phyloP scores from a whole-genome alignment of 2,329 filamentous ascomycete genomes.

The Xylariomycetidae sp. region DNA sequence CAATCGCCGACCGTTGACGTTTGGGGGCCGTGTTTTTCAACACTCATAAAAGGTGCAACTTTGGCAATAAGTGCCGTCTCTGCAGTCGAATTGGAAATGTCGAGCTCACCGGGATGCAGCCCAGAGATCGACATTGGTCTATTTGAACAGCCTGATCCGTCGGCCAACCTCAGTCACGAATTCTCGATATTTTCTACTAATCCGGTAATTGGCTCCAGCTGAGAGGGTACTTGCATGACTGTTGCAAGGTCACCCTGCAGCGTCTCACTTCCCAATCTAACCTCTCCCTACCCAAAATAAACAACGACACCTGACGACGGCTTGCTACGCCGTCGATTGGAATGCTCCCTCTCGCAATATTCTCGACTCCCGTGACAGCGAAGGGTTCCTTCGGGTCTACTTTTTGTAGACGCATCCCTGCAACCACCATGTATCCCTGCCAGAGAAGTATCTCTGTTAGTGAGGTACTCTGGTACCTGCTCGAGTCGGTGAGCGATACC shows the following conservation, averaged over 20 bases:
- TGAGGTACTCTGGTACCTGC: too few species aligned
- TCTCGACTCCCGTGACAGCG: neutral
- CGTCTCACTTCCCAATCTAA: conserved; percentile 6
- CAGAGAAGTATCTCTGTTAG: too few species aligned
- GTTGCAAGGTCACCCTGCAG: conserved; percentile 16
- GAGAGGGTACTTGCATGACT: conserved; percentile 14
- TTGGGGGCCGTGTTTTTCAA: conserved; percentile 18
- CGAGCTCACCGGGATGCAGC: too few species aligned
- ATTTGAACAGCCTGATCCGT: neutral
- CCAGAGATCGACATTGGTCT: neutral
- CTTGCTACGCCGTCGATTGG: too few species aligned
- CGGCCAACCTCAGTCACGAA: conserved; percentile 1
- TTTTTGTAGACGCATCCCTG: too few species aligned
- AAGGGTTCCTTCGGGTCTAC: neutral
- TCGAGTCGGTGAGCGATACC: too few species aligned
- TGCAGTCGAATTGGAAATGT: conserved; percentile 10
- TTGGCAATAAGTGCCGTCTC: conserved; percentile 14
- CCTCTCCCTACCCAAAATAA: too few species aligned
- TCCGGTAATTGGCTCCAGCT: conserved; percentile 13
- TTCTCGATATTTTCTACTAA: conserved; percentile 9
- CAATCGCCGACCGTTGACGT: conserved; percentile 9
- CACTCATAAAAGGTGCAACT: conserved; percentile 5
- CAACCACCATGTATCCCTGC: too few species aligned
- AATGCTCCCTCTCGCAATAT: too few species aligned
- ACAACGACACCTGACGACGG: too few species aligned